phyloP scores from a whole-genome alignment of 2,329 filamentous ascomycete genomes.

The Aspergillus glaucus region DNA sequence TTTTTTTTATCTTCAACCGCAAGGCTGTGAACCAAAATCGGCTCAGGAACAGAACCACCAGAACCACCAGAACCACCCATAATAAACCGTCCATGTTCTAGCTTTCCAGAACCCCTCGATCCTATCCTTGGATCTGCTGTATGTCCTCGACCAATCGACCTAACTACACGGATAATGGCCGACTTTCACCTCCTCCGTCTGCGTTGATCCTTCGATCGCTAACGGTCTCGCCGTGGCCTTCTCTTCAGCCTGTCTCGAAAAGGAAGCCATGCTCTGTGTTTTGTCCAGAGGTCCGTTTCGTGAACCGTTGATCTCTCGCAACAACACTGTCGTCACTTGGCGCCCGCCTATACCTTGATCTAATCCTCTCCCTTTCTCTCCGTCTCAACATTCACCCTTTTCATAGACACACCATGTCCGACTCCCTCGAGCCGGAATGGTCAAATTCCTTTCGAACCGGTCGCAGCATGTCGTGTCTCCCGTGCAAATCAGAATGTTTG shows the following conservation, averaged over 20 bases:
- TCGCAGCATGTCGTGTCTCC: conserved; percentile 22
- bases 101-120: background rate
- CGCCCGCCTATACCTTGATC: conserved; percentile 16
- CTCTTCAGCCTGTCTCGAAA: conserved; percentile 3
- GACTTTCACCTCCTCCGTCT: background rate
- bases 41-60: background rate
- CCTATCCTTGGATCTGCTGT: background rate
- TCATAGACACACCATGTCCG: conserved; percentile 20
- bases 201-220: background rate
- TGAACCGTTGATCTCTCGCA: conserved; percentile 15
- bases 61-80: no score
- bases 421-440: conserved; percentile 27
- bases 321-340: conserved; percentile 14
- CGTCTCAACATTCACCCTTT: no score
- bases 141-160: background rate
- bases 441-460: conserved; percentile 20
- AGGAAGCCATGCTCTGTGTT: conserved; percentile 20
- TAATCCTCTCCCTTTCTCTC: conserved; percentile 1
- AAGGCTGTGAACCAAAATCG: background rate
- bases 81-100: no score
- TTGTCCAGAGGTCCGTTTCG: conserved; percentile 10
- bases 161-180: background rate
- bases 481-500: conserved; percentile 26
- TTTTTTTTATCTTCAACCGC: background rate
- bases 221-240: background rate